These are phyloP conservation scores for Coemansia erecta DNA, from an alignment of 192 early-diverging fungal species.

Conservation along the genomic window DNA sequence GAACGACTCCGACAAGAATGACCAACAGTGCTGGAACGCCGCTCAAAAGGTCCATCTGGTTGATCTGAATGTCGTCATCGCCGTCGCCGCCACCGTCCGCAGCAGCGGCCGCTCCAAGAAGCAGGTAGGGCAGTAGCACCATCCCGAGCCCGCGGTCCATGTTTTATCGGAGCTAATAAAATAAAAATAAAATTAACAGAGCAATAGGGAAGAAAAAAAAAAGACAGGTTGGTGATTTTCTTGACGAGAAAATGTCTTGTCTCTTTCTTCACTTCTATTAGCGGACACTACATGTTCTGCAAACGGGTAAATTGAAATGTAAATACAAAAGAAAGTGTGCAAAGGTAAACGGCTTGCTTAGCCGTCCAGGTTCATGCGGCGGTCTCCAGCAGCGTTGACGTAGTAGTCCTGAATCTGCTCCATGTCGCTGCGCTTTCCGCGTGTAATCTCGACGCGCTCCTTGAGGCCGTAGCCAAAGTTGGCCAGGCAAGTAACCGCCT, in stretches of 20 bases:
- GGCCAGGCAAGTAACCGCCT: conserved; percentile 39
- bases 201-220: too few species aligned
- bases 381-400: conserved; percentile 50
- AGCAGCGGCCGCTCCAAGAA: too few species aligned
- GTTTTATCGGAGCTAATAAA: too few species aligned
- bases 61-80: not conserved
- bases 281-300: too few species aligned
- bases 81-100: too few species aligned
- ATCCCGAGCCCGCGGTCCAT: too few species aligned
- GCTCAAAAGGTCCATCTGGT: conserved; percentile 34
- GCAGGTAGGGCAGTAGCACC: too few species aligned
- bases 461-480: conserved; percentile 54
- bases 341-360: not conserved
- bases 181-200: too few species aligned
- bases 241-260: too few species aligned
- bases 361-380: conserved; percentile 51
- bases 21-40: conserved; percentile 8
- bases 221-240: too few species aligned
- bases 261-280: too few species aligned
- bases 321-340: not conserved
- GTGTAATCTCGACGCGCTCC: conserved; percentile 49
- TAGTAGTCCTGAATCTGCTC: conserved; percentile 55
- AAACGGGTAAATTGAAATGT: too few species aligned
- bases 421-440: conserved; percentile 54
- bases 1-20: conserved; percentile 15